phyloP scores from a whole-genome alignment of 495 filamentous ascomycete genomes.

The Friedmanniomyces endolithicus region DNA sequence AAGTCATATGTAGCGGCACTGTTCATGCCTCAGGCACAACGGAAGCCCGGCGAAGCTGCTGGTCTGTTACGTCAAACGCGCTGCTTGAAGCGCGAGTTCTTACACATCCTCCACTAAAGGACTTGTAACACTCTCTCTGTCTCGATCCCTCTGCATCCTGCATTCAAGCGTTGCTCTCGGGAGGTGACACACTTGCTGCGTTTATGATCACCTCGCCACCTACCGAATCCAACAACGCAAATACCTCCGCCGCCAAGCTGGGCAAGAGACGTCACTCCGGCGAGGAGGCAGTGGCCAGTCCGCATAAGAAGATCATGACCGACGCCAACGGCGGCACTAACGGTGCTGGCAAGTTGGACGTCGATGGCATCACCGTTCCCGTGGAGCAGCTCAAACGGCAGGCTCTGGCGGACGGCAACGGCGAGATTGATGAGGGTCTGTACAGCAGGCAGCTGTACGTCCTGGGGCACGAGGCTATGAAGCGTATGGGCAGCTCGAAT shows the following conservation, averaged over 20 bases:
- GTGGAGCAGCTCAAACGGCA: slow-evolving; percentile 47
- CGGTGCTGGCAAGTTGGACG: slow-evolving; percentile 52
- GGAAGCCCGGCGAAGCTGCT: too few relatives aligned
- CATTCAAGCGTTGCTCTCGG: too few relatives aligned
- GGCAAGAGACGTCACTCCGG: slow-evolving; percentile 21
- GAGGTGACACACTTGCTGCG: too few relatives aligned
- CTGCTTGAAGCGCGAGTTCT: too few relatives aligned
- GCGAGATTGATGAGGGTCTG: slow-evolving; percentile 88
- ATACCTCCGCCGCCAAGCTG: slow-evolving; percentile 12
- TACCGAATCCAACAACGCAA: not conserved
- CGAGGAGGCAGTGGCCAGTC: slow-evolving; percentile 19
- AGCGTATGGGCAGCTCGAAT: slow-evolving; percentile 93
- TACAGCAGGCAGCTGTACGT: slow-evolving; percentile 98
- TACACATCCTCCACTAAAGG: too few relatives aligned
- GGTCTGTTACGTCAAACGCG: too few relatives aligned
- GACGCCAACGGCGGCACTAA: slow-evolving; percentile 26
- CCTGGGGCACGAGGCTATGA: slow-evolving; percentile 98
- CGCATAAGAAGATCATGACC: slow-evolving; percentile 19
- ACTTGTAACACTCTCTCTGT: too few relatives aligned
- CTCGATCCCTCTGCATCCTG: too few relatives aligned
- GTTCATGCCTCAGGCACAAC: too few relatives aligned
- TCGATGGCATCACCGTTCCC: slow-evolving; percentile 48
- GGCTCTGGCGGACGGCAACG: slow-evolving; percentile 15
- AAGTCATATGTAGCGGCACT: too few relatives aligned
- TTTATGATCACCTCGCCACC: not conserved